A percentile compares a stretch with the other conserved stretches of the same genome.
Evolutionary conservation across 192 early-diverging fungal species (phyloP).

Genomic region (Backusella psychrophila): DNA sequence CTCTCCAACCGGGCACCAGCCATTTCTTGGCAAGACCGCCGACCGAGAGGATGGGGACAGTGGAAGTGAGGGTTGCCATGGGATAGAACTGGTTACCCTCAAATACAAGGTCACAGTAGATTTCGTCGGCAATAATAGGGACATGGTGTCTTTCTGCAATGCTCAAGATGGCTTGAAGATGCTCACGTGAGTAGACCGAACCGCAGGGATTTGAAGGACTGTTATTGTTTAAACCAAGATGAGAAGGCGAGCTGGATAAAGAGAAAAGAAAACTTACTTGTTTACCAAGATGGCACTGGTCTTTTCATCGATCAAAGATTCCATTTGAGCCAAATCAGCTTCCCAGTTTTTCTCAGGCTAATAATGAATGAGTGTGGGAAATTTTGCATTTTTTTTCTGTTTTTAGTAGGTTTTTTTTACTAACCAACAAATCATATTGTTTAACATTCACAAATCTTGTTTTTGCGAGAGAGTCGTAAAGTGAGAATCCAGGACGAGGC

Average conservation of each 20-base stretch:
- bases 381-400: not conserved
- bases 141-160: conserved; percentile 75
- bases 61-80: conserved; percentile 68
- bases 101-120: conserved; percentile 91
- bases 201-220: conserved; percentile 90
- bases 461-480: conserved; percentile 80
- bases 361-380: not conserved
- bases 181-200: conserved; percentile 74
- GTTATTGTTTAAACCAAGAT: not conserved
- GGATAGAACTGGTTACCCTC: conserved; percentile 56
- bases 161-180: conserved; percentile 67
- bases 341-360: conserved; percentile 83
- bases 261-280: conserved; percentile 44
- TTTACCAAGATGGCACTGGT: conserved; percentile 83
- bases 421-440: conserved; percentile 76
- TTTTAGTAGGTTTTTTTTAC: not conserved
- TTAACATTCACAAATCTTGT: conserved; percentile 75
- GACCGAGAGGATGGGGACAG: conserved; percentile 81
- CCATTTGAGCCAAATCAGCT: conserved; percentile 75
- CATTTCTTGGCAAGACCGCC: conserved; percentile 89
- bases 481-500: conserved; percentile 82
- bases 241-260: not conserved
- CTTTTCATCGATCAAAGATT: conserved; percentile 76
- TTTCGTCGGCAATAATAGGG: conserved; percentile 88
- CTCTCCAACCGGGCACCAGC: conserved; percentile 90